Evolutionary conservation across 345 rosid genomes (phyloP), one percentile per base, ranked within the genome.

Genomic region (Turritis glabra): DNA sequence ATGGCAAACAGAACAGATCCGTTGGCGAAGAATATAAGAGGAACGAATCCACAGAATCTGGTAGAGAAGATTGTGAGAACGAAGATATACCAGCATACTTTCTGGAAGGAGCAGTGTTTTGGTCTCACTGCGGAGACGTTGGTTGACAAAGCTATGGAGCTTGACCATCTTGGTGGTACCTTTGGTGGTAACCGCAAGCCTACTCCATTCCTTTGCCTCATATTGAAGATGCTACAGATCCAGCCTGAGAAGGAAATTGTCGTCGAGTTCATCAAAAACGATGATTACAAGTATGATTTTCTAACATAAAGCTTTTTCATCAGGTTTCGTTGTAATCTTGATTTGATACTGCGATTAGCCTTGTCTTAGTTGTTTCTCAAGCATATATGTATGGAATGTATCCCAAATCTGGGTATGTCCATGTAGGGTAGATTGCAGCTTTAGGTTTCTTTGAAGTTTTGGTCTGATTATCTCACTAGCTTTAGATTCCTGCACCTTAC

Each of bases 1-100:
- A 93, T 89, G 95, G 96, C 97, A 55, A 94, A 89, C 64, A 82
- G 97, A 5, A 91, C 97, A 35, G 97, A 89, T 80, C 95, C 98
- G n/a, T 30, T 87, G 37, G 97, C 97, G 22, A 91, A 84, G 83
- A 89, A 83, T 83, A 87, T 91, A 50, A 79, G 90, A 77, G 98
- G 97, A 2, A 94, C 95, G 71, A 91, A 88, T 59, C 96, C 96
- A 0, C 96, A 93, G 73, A 93, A 89, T 74, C 86, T 94, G 11
- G 90, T 91, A 55, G 98, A 87, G 87, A 86, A 91, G 80, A 91
- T 89, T 9, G 81, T 88, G 17, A 79, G 91, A 30, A 80, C 95
- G 29, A 91, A 91, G 76, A 94, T 91, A 12, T 87, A 91, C 76
- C 91, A 91, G 74, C 83, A 89, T 79, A 88, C 90, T 5, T 89